Base-by-base conservation (phyloP, 2,329 filamentous ascomycete genomes). In the Cercospora citrullina region DNA sequence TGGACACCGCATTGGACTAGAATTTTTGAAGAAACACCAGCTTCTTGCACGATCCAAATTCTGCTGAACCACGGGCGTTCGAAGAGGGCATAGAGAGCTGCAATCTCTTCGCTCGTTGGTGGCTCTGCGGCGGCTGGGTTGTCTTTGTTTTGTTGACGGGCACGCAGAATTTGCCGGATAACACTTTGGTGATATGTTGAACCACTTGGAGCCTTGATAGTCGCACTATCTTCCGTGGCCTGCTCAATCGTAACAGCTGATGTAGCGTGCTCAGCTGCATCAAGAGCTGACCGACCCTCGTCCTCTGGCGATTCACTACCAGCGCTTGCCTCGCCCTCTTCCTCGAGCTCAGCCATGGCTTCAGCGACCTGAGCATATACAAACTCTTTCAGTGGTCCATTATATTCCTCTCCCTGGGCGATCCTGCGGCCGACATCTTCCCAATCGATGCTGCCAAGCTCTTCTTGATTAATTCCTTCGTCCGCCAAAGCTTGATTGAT, bases 1-100 rank as follows among this genome's bases (percentile, higher is more conserved):
- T 67, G 65, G 8, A 33, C 21, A 12, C 64, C 64, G 28, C 64
- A 66, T 5, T 57, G 64, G 5, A 66, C 36, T 10, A 55, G 9
- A 3, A 55, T 60, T 8, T 55, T 33, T 28, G 39, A 42, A 30
- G 64, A 61, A n/a, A 66, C 57, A 6, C 57, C 64, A 2, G 42
- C 64, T 30, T 66, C 64, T 42, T 66, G 64, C 10, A 66, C 33
- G 23, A 66, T 60, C 64, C 64, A 66, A 8, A 60, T 66, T 8
- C 64, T 58, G 7, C 42, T 23, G 36, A 61, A 66, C 64, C 64
- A 66, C 2, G 55, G 57, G 6, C 64, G 58, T 30, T 62, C 18
- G 26, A 62, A 61, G 9, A 62, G 58, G n/a, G 33, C 28, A 14
- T 55, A 31, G 10, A 66, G 58, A 16, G 64, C 57, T 18, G 39